These are phyloP conservation scores for Urochloa ruziziensis DNA, from an alignment of 176 grass and related monocot genomes.

Conservation along the genomic window DNA sequence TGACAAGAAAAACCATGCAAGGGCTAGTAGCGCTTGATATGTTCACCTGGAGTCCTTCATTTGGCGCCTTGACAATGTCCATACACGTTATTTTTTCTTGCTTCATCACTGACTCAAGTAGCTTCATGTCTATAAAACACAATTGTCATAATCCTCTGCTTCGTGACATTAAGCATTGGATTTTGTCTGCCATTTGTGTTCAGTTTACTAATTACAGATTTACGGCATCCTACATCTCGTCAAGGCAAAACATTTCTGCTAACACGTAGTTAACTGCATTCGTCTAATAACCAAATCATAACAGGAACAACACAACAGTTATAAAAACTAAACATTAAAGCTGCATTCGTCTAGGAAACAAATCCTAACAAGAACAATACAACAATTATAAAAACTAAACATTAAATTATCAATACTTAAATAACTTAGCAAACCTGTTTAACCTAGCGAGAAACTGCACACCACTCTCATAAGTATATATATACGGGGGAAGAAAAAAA, in stretches of 20 bases:
- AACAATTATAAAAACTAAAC: too few species aligned
- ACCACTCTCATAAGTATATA: background rate
- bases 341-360: too few species aligned
- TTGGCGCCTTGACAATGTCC: constrained; percentile 29
- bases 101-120: constrained; percentile 33
- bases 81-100: constrained; percentile 44
- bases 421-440: background rate
- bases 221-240: background rate
- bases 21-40: too few species aligned
- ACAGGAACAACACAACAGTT: too few species aligned
- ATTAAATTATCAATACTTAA: background rate
- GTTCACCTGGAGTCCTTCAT: constrained; percentile 31
- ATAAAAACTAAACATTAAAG: too few species aligned
- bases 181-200: background rate
- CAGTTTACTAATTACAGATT: background rate
- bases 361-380: too few species aligned
- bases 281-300: too few species aligned
- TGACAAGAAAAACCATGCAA: constrained; percentile 42
- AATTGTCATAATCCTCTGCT: constrained; percentile 41
- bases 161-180: constrained; percentile 17
- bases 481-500: background rate
- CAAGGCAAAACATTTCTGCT: background rate
- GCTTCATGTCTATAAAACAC: constrained; percentile 43
- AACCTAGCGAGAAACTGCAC: background rate
- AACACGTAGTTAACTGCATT: too few species aligned